phyloP scores from a whole-genome alignment of 2,329 filamentous ascomycete genomes.

The Calonectria honghensis region DNA sequence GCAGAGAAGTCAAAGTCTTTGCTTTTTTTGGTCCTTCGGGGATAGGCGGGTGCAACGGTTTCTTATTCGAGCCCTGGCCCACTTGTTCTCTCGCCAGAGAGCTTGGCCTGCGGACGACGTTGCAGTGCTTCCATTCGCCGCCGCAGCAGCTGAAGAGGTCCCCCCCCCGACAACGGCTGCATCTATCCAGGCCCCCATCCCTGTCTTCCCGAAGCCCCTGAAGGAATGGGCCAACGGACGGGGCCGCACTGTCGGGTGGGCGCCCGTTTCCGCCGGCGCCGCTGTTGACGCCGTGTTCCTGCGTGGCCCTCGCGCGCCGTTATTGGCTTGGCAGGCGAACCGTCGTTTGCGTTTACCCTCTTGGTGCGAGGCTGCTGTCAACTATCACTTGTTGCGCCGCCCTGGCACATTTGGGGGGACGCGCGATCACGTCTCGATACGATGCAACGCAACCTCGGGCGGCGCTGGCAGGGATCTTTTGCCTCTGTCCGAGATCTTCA shows the following conservation, averaged over 20 bases:
- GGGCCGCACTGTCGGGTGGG: conserved; percentile 10
- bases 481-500: conserved; percentile 6
- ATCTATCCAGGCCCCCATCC: conserved; percentile 3
- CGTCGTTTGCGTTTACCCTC: conserved; percentile 1
- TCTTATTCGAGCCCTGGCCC: conserved; percentile 25
- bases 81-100: conserved; percentile 20
- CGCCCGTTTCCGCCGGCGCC: conserved; percentile 18
- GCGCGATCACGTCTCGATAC: conserved; percentile 10
- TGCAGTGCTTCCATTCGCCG: conserved; percentile 8
- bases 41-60: conserved; percentile 23
- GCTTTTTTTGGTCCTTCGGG: conserved; percentile 21
- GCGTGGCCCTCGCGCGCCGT: neutral
- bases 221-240: neutral
- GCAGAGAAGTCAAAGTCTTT: conserved; percentile 28
- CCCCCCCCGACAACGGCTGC: neutral
- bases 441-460: conserved; percentile 11
- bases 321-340: conserved; percentile 1
- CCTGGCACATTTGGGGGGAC: neutral
- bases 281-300: conserved; percentile 19
- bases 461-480: conserved; percentile 1
- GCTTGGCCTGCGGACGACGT: neutral
- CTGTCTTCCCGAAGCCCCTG: conserved; percentile 17
- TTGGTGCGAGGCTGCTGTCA: conserved; percentile 9
- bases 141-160: neutral
- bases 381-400: conserved; percentile 18